These are phyloP conservation scores for Arabidopsis hybrid DNA, from an alignment of 441 rosid species.

Conservation along the genomic window DNA sequence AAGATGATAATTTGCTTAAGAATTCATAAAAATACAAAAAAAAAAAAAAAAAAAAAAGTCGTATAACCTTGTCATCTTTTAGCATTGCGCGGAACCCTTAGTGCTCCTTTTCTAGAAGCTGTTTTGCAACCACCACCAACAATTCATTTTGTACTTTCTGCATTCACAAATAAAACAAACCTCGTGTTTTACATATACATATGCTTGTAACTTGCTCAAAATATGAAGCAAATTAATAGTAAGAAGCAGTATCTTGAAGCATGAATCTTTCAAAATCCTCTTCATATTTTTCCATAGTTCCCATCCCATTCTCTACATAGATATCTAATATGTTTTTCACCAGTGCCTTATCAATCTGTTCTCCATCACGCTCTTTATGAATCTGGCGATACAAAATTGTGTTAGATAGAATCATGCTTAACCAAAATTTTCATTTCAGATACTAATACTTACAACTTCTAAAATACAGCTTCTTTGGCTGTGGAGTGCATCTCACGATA, in stretches of 20 bases:
- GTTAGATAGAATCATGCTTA: background rate
- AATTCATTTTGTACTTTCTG: constrained; percentile 88
- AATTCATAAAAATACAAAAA: background rate
- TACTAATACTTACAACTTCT: constrained; percentile 58
- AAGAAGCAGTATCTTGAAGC: constrained; percentile 74
- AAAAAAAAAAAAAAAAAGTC: too few species aligned
- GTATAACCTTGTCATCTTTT: constrained; percentile 74
- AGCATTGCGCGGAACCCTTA: constrained; percentile 86
- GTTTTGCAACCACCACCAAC: constrained; percentile 64
- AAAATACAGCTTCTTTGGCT: constrained; percentile 73
- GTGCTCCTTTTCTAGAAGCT: constrained; percentile 82
- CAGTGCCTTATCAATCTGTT: constrained; percentile 77
- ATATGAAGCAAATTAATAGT: constrained; percentile 44
- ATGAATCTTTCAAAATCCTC: constrained; percentile 71
- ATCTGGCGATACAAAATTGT: constrained; percentile 49
- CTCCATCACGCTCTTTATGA: constrained; percentile 86
- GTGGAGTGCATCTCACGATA: constrained; percentile 58
- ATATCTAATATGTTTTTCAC: constrained; percentile 81
- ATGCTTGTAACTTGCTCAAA: background rate
- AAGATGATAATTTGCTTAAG: background rate
- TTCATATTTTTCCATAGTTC: constrained; percentile 62
- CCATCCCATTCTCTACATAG: constrained; percentile 91
- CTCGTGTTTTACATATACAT: too few species aligned
- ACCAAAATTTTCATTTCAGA: background rate
- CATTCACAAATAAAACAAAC: constrained; percentile 19